These are phyloP conservation scores for Platanus orientalis DNA, from an alignment of 164 flowering plant genomes.

Conservation along the genomic window DNA sequence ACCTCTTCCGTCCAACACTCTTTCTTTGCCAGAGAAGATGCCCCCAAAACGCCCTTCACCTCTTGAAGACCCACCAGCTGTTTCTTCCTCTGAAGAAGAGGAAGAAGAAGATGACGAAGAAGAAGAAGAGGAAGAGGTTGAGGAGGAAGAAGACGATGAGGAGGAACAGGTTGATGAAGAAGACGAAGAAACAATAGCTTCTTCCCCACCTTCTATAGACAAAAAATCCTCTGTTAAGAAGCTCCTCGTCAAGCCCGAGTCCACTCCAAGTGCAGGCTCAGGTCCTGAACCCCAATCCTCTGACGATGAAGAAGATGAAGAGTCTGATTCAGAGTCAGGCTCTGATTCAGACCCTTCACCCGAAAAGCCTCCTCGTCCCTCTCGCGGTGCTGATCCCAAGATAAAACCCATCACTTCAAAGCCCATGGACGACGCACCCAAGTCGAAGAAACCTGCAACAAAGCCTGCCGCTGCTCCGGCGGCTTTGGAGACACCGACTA, in stretches of 20 bases:
- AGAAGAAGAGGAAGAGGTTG: no score
- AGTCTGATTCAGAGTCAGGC: slow-evolving; percentile 3
- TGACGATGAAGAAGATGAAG: not conserved
- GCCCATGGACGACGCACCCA: slow-evolving; percentile 4
- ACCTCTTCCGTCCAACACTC: no score
- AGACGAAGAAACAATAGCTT: no score
- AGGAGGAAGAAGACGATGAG: not conserved
- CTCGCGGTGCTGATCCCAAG: not conserved
- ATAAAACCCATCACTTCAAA: slow-evolving; percentile 8
- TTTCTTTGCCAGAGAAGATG: no score
- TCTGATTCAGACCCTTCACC: slow-evolving; percentile 4
- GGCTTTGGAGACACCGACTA: not conserved
- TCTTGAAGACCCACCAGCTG: no score
- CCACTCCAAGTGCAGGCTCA: not conserved
- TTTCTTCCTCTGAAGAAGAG: no score
- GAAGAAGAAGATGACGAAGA: no score
- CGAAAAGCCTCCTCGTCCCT: not conserved
- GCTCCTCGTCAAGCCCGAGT: not conserved
- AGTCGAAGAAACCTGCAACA: not conserved
- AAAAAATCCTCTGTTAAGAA: not conserved
- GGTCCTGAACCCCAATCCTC: not conserved
- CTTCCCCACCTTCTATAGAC: not conserved
- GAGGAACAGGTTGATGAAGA: no score
- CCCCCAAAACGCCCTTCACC: no score
- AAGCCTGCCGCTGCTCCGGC: not conserved